These are phyloP conservation scores for Hymenoscyphus fraxineus DNA, from an alignment of 2,329 filamentous ascomycete species.

Conservation along the genomic window DNA sequence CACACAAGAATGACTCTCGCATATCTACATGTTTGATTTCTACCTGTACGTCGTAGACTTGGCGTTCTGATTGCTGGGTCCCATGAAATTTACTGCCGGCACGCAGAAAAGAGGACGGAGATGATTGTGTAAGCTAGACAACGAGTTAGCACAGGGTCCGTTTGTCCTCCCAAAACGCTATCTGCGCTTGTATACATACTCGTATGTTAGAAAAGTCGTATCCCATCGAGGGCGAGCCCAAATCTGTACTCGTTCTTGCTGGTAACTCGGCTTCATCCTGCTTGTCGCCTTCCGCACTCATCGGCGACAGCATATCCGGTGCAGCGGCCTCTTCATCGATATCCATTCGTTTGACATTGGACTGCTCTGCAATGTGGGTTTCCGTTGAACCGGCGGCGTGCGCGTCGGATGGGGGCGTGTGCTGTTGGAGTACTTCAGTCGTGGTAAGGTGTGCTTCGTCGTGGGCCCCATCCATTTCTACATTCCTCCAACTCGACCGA, in stretches of 20 bases:
- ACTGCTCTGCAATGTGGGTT: constrained; percentile 35
- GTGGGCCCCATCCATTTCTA: constrained; percentile 34
- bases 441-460: constrained; percentile 29
- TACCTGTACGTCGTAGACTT: constrained; percentile 92
- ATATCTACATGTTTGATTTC: constrained; percentile 97
- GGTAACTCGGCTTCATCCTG: constrained; percentile 36
- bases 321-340: constrained; percentile 37
- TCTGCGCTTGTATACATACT: constrained; percentile 39
- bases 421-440: constrained; percentile 32
- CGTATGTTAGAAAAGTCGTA: constrained; percentile 53
- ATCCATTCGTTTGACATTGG: constrained; percentile 40
- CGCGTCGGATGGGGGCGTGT: constrained; percentile 29
- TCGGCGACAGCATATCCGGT: constrained; percentile 33
- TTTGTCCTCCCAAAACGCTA: not conserved
- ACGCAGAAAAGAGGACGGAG: constrained; percentile 82
- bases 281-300: constrained; percentile 39
- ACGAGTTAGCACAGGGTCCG: constrained; percentile 9
- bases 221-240: constrained; percentile 44
- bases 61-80: constrained; percentile 88
- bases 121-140: constrained; percentile 55
- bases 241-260: constrained; percentile 31
- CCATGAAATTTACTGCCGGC: constrained; percentile 85
- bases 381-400: constrained; percentile 28
- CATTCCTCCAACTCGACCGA: constrained; percentile 33
- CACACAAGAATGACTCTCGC: constrained; percentile 88